Base-by-base conservation (phyloP, 2,329 filamentous ascomycete species). In the Fusarium chuoi region DNA sequence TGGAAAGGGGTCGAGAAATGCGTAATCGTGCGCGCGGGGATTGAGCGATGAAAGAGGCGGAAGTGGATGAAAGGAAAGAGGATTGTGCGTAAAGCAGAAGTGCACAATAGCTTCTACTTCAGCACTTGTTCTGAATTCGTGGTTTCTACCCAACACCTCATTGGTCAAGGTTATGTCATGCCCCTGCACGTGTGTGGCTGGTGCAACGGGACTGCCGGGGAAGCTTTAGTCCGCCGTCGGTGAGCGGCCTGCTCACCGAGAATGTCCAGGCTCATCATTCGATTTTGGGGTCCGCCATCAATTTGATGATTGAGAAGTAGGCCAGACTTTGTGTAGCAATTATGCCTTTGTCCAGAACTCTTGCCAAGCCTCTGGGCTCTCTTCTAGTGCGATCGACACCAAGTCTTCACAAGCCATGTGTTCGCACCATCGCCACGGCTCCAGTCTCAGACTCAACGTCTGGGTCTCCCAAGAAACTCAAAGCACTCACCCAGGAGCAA, bases 401-500 rank as follows among this genome's bases (percentile, higher is more conserved):
- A 24, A 52, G 63, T 46, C 54, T 73, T 46, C 65, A 70, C 38
- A 70, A 69, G 28, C 62, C 70, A 59, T 73, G 52, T 56, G 57
- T 70, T 58, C 74, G 76, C 35, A 48, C 72, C 24, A 76, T 79
- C 58, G 62, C 77, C 20, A 75, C 75, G 33, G 71, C 75, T 20
- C 60, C 76, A 58, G 70, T 70, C 33, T 61, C 73, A 36, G 65
- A 71, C 17, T 64, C 75, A 58, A 72, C 71, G 26, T 44, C 75
- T 75, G 73, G 78, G 68, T 64, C 78, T 71, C 70, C 80, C 59
- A 81, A 82, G 74, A 84, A 83, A 77, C 85, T 80, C 68, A 90
- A 92, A 80, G 87, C 91, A 15, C 85, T 96, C 52, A 94, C 90
- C 36, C 83, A 89, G 73, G 87, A 90, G 68, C 94, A 97, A 79